phyloP scores from a whole-genome alignment of 805 yeast species.

The Saccharomyces cerevisiae region DNA sequence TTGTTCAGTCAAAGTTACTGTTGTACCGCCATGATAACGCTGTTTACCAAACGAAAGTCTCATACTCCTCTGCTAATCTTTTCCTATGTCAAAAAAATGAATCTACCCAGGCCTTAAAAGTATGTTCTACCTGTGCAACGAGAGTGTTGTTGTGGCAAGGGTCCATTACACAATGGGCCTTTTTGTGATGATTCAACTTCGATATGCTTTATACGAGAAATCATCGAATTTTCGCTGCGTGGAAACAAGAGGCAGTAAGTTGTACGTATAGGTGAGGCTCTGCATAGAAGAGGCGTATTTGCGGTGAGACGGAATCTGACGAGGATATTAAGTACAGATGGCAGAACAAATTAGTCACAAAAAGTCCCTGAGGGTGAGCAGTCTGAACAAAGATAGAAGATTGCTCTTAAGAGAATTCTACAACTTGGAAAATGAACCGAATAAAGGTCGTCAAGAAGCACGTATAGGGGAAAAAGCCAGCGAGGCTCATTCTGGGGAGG shows the following conservation, averaged over 20 bases:
- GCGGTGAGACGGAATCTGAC: neutral
- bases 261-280: neutral
- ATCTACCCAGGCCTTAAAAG: neutral
- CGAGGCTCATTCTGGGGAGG: neutral
- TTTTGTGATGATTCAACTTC: neutral
- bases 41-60: neutral
- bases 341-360: slow-evolving; percentile 29
- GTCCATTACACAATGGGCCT: neutral
- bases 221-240: neutral
- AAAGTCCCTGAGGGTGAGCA: slow-evolving; percentile 17
- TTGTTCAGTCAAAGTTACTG: neutral
- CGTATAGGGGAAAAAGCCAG: neutral
- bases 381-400: slow-evolving; percentile 19
- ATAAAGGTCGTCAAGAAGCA: neutral
- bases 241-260: neutral
- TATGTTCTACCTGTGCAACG: neutral
- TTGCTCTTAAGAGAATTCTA: slow-evolving; percentile 22
- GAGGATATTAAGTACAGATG: slow-evolving; percentile 8
- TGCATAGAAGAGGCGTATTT: neutral
- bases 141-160: neutral
- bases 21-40: neutral
- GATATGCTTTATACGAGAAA: neutral
- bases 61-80: neutral
- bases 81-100: neutral
- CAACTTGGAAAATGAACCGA: slow-evolving; percentile 9